Evolutionary conservation across 148 eudicot genomes (phyloP).

Genomic region (Polygonum aviculare): DNA sequence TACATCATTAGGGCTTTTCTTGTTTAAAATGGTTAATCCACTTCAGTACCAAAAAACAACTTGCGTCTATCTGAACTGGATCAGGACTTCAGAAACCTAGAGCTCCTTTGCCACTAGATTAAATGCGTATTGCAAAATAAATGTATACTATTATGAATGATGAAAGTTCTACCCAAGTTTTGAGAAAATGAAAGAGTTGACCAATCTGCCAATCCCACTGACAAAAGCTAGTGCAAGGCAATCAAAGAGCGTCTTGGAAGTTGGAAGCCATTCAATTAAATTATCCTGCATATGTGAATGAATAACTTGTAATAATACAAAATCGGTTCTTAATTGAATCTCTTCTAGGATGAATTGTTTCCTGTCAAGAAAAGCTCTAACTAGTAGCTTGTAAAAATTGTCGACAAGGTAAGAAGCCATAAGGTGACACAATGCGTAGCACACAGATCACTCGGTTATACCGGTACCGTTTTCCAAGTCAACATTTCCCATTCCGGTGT

Average conservation of each 20-base stretch:
- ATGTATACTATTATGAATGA: too few species aligned
- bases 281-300: background rate
- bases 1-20: too few species aligned
- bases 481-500: conserved; percentile 77
- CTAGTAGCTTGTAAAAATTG: background rate
- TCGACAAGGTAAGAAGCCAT: background rate
- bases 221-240: background rate
- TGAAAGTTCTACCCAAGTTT: too few species aligned
- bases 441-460: conserved; percentile 21
- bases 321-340: background rate
- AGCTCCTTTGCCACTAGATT: too few species aligned
- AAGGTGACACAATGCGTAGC: background rate
- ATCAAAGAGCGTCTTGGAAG: background rate
- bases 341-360: background rate
- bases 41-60: too few species aligned
- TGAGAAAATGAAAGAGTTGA: too few species aligned
- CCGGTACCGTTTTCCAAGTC: conserved; percentile 52
- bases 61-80: too few species aligned
- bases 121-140: too few species aligned
- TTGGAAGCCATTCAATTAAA: background rate
- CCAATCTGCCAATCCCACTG: background rate
- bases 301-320: background rate
- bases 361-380: background rate
- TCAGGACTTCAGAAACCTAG: too few species aligned
- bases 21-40: too few species aligned